phyloP scores from a whole-genome alignment of 768 basidiomycete genomes.

The Tricholoma bakamatsutake region DNA sequence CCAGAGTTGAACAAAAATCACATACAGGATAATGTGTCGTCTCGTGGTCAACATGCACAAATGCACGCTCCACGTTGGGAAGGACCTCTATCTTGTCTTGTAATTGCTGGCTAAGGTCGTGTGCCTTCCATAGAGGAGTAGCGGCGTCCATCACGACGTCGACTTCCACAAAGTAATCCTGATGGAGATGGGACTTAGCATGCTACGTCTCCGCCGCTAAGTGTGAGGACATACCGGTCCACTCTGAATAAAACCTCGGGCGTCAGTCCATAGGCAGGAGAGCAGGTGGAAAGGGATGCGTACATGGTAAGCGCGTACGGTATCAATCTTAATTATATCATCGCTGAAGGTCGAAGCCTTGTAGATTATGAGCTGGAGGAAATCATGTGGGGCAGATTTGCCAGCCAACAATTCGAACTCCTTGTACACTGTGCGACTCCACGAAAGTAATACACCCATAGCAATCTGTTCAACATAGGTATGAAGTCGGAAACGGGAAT shows the following conservation, averaged over 20 bases:
- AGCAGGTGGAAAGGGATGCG: conserved; percentile 20
- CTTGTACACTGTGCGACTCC: conserved; percentile 67
- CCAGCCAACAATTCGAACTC: conserved; percentile 89
- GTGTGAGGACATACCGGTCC: conserved; percentile 50
- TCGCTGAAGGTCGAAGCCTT: conserved; percentile 87
- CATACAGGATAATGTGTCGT: conserved; percentile 64
- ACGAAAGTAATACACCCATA: conserved; percentile 71
- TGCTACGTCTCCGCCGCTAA: not conserved
- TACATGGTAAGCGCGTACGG: conserved; percentile 89
- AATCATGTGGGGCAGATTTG: conserved; percentile 87
- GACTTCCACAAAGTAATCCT: conserved; percentile 92
- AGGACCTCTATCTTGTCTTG: conserved; percentile 88
- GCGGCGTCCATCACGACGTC: conserved; percentile 90
- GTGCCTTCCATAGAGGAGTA: conserved; percentile 86
- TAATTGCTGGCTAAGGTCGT: conserved; percentile 77
- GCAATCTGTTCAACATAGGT: conserved; percentile 48
- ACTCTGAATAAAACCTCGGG: conserved; percentile 37
- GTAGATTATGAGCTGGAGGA: conserved; percentile 87
- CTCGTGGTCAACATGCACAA: conserved; percentile 94
- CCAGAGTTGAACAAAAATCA: conserved; percentile 1
- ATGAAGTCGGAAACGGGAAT: conserved; percentile 6
- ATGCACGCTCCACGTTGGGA: conserved; percentile 88
- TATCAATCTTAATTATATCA: conserved; percentile 84
- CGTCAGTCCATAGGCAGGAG: conserved; percentile 2
- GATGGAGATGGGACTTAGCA: conserved; percentile 1